phyloP scores from a whole-genome alignment of 306 rosid species.

The Rubus idaeus region DNA sequence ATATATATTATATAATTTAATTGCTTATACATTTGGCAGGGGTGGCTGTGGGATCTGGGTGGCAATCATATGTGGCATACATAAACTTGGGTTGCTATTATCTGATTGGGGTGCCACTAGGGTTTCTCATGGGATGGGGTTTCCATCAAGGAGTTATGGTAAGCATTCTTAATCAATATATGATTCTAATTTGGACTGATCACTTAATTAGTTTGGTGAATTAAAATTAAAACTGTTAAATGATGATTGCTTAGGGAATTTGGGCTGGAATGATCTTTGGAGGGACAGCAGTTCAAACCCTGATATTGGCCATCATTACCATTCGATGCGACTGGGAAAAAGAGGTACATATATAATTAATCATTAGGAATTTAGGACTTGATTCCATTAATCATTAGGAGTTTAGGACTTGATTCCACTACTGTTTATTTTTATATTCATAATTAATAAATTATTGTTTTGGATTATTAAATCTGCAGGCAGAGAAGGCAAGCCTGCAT shows the following conservation, averaged over 20 bases:
- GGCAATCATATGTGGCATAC: slow-evolving; percentile 88
- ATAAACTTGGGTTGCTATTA: slow-evolving; percentile 84
- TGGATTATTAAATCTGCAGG: slow-evolving; percentile 42
- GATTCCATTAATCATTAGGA: too few relatives aligned
- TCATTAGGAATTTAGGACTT: too few relatives aligned
- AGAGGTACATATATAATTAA: slow-evolving; percentile 58
- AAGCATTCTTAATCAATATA: not conserved
- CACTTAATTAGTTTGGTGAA: too few relatives aligned
- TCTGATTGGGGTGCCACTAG: slow-evolving; percentile 72
- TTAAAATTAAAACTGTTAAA: not conserved
- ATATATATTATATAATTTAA: not conserved
- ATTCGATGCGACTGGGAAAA: slow-evolving; percentile 63
- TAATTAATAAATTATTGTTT: not conserved
- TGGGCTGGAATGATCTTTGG: slow-evolving; percentile 76
- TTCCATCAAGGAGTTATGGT: slow-evolving; percentile 77
- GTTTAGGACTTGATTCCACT: not conserved
- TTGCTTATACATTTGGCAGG: slow-evolving; percentile 31
- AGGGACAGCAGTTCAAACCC: slow-evolving; percentile 60
- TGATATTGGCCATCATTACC: slow-evolving; percentile 48
- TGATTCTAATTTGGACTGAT: not conserved
- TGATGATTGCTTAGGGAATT: slow-evolving; percentile 40
- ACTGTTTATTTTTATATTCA: not conserved
- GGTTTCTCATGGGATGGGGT: slow-evolving; percentile 64
- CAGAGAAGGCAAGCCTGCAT: slow-evolving; percentile 46
- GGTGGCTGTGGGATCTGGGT: slow-evolving; percentile 90